Evolutionary conservation across 139 green algal species (phyloP).

Genomic region (Picochlorum sp.): DNA sequence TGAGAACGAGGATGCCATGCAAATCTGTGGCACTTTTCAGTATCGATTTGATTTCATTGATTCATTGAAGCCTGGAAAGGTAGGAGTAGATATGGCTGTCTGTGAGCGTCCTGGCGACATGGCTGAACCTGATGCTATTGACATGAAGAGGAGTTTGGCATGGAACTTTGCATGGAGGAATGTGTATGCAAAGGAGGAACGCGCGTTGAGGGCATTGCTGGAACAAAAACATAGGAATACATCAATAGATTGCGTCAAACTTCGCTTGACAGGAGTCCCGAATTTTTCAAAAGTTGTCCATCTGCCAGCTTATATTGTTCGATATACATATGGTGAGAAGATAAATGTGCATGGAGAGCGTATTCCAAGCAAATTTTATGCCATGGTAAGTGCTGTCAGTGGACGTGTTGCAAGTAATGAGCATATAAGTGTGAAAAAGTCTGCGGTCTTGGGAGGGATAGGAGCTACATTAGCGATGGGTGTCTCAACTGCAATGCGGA

Average conservation of each 20-base stretch:
- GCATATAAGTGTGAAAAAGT: slow-evolving; percentile 1
- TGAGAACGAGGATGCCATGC: background rate
- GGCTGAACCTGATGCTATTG: background rate
- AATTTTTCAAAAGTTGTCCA: background rate
- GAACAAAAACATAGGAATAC: no score
- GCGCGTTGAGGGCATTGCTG: background rate
- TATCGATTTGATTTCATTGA: background rate
- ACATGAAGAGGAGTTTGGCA: background rate
- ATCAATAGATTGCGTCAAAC: background rate
- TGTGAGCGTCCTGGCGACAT: no score
- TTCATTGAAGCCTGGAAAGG: background rate
- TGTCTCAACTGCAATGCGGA: no score
- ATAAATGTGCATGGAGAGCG: background rate
- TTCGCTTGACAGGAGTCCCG: background rate
- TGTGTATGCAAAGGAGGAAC: background rate
- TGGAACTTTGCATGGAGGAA: slow-evolving; percentile 2
- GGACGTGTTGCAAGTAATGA: background rate
- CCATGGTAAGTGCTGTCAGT: background rate
- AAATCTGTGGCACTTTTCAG: background rate
- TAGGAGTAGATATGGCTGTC: no score
- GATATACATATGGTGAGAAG: slow-evolving; percentile 1
- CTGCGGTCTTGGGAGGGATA: background rate
- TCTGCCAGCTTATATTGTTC: background rate
- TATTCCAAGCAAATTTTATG: slow-evolving; percentile 2
- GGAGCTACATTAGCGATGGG: no score